These are phyloP conservation scores for Blastobotrys robertii DNA, from an alignment of 805 yeast genomes.

Conservation along the genomic window DNA sequence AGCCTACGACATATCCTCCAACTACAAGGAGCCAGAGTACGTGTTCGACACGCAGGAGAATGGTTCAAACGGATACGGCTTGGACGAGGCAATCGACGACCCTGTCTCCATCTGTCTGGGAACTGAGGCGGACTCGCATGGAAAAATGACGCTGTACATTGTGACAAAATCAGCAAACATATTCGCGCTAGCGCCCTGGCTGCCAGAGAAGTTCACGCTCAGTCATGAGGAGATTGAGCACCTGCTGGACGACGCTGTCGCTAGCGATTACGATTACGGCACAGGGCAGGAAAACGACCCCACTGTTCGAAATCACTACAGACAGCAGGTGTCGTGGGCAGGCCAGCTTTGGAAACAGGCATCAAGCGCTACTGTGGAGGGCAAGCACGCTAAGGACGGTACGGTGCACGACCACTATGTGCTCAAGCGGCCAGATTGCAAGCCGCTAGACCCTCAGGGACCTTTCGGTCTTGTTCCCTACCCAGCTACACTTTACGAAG, in stretches of 20 bases:
- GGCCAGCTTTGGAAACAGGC: slow-evolving; percentile 16
- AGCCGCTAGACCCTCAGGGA: slow-evolving; percentile 33
- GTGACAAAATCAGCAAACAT: slow-evolving; percentile 49
- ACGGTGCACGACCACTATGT: slow-evolving; percentile 16
- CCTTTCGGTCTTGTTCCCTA: slow-evolving; percentile 46
- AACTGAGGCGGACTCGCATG: slow-evolving; percentile 27
- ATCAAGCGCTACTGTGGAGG: slow-evolving; percentile 12
- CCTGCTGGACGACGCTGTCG: slow-evolving; percentile 28
- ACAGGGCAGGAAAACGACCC: slow-evolving; percentile 1
- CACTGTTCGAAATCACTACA: slow-evolving; percentile 5
- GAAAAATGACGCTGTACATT: slow-evolving; percentile 44
- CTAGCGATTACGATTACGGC: slow-evolving; percentile 14
- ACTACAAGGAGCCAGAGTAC: slow-evolving; percentile 21
- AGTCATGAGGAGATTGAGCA: slow-evolving; percentile 25
- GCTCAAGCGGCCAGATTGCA: slow-evolving; percentile 15
- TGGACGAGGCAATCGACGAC: slow-evolving; percentile 13
- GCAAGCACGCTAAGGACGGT: slow-evolving; percentile 21
- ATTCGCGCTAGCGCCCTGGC: slow-evolving; percentile 53
- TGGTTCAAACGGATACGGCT: not conserved
- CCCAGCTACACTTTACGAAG: slow-evolving; percentile 43
- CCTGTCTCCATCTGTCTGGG: slow-evolving; percentile 39
- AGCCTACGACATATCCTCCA: slow-evolving; percentile 29
- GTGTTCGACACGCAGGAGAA: not conserved
- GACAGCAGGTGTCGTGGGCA: slow-evolving; percentile 14
- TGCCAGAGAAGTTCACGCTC: slow-evolving; percentile 39